A percentile compares a stretch with the other conserved stretches of the same genome.
These are phyloP conservation scores for Leccinellum luteum DNA, from an alignment of 768 basidiomycete genomes.

Conservation along the genomic window DNA sequence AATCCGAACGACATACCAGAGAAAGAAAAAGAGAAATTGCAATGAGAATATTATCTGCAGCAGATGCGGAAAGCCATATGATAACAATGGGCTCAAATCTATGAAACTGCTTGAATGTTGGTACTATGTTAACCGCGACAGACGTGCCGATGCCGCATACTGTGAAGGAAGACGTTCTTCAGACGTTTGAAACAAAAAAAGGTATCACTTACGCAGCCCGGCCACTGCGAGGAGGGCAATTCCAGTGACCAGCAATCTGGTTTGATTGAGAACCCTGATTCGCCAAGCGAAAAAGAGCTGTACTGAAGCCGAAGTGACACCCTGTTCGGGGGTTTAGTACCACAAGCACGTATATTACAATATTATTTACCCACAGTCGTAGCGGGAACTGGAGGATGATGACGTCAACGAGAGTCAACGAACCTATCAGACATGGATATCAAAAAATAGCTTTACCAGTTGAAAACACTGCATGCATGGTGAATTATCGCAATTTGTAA, in stretches of 20 bases:
- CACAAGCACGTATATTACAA: not conserved
- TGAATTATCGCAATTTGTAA: not conserved
- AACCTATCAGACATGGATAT: not conserved
- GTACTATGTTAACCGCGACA: slow-evolving; percentile 28
- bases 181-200: not conserved
- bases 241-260: slow-evolving; percentile 5
- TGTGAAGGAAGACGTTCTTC: slow-evolving; percentile 10
- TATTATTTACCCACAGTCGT: slow-evolving; percentile 21
- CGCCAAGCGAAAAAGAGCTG: slow-evolving; percentile 32
- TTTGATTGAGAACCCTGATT: slow-evolving; percentile 19
- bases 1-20: slow-evolving; percentile 34
- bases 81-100: slow-evolving; percentile 32
- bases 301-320: slow-evolving; percentile 25
- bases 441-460: slow-evolving; percentile 16
- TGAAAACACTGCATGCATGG: slow-evolving; percentile 25
- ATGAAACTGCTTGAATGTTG: slow-evolving; percentile 29
- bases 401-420: slow-evolving; percentile 1
- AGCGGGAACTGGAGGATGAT: slow-evolving; percentile 15
- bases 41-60: slow-evolving; percentile 47
- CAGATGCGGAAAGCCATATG: slow-evolving; percentile 45
- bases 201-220: slow-evolving; percentile 16
- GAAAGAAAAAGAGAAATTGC: slow-evolving; percentile 40
- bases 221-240: slow-evolving; percentile 14
- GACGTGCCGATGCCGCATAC: slow-evolving; percentile 32
- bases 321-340: slow-evolving; percentile 12